Evolutionary conservation across 208 protist species (phyloP).

Genomic region (Wallacemonas sp.): DNA sequence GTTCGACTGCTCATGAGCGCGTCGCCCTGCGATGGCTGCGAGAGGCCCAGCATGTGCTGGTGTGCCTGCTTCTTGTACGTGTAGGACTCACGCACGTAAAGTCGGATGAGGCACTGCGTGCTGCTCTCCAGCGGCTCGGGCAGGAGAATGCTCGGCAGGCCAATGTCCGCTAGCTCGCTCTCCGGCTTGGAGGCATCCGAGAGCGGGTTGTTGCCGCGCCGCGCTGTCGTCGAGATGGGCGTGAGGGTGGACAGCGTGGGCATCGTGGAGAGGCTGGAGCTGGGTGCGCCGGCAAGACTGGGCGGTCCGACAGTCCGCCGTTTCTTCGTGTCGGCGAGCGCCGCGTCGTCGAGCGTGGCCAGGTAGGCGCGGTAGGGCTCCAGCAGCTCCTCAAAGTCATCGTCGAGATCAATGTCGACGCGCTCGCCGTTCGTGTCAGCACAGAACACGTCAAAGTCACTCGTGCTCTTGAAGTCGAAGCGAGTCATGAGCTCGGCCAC

Average conservation of each 20-base stretch:
- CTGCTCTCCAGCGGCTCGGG: constrained; percentile 29
- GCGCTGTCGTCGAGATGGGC: background rate
- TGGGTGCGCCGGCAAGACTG: background rate
- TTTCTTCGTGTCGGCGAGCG: background rate
- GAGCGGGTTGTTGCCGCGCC: background rate
- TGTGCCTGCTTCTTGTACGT: constrained; percentile 28
- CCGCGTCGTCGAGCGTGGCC: constrained; percentile 8
- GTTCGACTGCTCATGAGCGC: background rate
- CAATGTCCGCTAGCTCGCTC: background rate
- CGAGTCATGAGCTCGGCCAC: constrained; percentile 62
- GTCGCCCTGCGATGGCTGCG: constrained; percentile 8
- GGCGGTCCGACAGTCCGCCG: background rate
- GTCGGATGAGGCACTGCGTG: constrained; percentile 60
- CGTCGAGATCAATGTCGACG: constrained; percentile 77
- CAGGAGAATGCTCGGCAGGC: background rate
- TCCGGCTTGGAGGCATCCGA: background rate
- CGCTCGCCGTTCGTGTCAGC: constrained; percentile 67
- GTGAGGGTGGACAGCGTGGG: background rate
- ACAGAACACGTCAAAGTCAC: constrained; percentile 85
- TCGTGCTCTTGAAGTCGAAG: constrained; percentile 55
- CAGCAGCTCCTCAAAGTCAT: constrained; percentile 62
- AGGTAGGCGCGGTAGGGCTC: constrained; percentile 32
- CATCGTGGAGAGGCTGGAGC: background rate
- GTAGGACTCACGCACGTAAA: constrained; percentile 83
- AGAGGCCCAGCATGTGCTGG: constrained; percentile 13